Base-by-base conservation (phyloP, 2,329 filamentous ascomycete genomes). In the Mycosphaerella sp. region DNA sequence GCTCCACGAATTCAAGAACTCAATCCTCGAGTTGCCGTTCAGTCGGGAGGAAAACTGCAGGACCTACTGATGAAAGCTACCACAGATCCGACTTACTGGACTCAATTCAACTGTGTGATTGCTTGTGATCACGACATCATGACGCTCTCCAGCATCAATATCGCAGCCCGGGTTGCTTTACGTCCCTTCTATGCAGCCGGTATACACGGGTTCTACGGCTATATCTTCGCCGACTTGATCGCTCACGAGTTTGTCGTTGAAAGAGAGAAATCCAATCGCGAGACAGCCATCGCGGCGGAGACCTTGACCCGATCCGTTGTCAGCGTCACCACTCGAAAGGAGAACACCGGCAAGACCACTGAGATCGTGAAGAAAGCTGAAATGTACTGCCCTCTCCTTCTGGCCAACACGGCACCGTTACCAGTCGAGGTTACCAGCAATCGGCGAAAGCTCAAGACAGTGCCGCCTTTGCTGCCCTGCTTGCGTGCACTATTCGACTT, bases 331-430 rank as follows among this genome's bases (percentile, higher is more conserved):
- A 85, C 81, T 12, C 87, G 80, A 64, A 75, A 85, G 61, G 75
- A 85, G 60, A 80, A 82, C 52, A 77, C 69, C 41, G 73, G 75
- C 42, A 91, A 89, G 70, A 76, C 77, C 25, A 80, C 87, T 47
- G 93, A 98, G 68, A 79, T 89, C 59, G 89, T 98, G 53, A 93
- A 86, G 46, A 97, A 97, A 74, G 82, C 86, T 57, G 93, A 98
- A 67, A 75, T 85, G 1, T 98, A 96, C 74, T 89, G 87, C 3
- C 90, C 90, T 0, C 85, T 94, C 70, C 79, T 88, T 57, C 80
- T 95, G n/a, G 87, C 87, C 53, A 91, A 94, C 66, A 81, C 82
- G 8, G 88, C 88, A 7, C 79, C 79, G 7, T 78, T 98, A 0
- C 75, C 74, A 0, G 60, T 79, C 2, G 86, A 91, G 37, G 86